Percentiles rank a stretch among this genome's conserved stretches.
Evolutionary conservation across 164 flowering plant species (phyloP).

Genomic region (Amborella trichopoda): DNA sequence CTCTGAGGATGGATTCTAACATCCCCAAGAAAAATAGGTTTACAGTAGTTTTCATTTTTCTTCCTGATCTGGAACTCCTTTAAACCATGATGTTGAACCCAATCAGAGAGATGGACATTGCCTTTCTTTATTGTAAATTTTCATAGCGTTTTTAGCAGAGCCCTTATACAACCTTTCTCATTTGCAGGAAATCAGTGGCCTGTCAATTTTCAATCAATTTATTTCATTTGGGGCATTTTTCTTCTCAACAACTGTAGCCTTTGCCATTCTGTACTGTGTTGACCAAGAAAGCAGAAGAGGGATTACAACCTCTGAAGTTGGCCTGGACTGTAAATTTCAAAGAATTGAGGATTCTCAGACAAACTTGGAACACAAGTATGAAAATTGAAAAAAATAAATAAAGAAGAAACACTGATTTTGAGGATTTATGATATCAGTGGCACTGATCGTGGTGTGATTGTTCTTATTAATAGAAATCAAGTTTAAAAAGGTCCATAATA

Average conservation of each 20-base stretch:
- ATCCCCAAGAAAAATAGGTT: neutral
- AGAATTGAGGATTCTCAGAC: too few relatives aligned
- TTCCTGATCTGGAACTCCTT: neutral
- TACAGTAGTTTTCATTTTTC: neutral
- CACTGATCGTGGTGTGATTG: too few relatives aligned
- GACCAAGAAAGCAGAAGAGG: too few relatives aligned
- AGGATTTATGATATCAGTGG: too few relatives aligned
- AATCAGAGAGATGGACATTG: neutral
- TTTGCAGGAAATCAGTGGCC: conserved; percentile 4
- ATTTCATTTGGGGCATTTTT: conserved; percentile 5
- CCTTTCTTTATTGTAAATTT: neutral
- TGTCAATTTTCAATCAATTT: conserved; percentile 5
- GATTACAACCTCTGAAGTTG: too few relatives aligned
- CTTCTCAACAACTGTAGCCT: conserved; percentile 4
- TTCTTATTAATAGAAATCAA: too few relatives aligned
- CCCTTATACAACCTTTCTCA: neutral
- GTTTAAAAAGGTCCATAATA: too few relatives aligned
- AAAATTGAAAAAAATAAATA: too few relatives aligned
- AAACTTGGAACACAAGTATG: too few relatives aligned
- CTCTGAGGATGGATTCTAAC: too few relatives aligned
- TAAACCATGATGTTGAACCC: neutral
- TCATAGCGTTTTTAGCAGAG: neutral
- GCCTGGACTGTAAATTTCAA: too few relatives aligned
- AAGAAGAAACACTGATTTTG: too few relatives aligned
- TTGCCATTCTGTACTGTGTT: neutral